A percentile compares a stretch with the other conserved stretches of the same genome.
phyloP scores from a whole-genome alignment of 306 rosid genomes.

The Calophaca sinica region DNA sequence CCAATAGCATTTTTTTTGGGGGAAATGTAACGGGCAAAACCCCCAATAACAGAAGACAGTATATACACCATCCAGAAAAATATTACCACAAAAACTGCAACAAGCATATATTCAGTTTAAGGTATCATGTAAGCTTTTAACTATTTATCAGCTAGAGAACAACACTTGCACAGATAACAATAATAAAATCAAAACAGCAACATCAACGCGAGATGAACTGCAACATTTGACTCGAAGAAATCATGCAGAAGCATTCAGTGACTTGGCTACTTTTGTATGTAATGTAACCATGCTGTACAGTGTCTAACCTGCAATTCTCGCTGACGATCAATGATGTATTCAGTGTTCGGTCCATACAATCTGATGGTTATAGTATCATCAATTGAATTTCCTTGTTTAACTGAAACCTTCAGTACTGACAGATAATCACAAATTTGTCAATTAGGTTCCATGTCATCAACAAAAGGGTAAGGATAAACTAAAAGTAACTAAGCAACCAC shows the following conservation, averaged over 20 bases:
- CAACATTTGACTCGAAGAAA: constrained; percentile 22
- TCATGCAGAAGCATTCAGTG: constrained; percentile 23
- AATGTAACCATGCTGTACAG: constrained; percentile 9
- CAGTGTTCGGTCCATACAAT: constrained; percentile 93
- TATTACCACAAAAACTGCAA: constrained; percentile 21
- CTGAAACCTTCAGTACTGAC: constrained; percentile 82
- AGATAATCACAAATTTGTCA: constrained; percentile 30
- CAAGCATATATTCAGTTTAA: constrained; percentile 23
- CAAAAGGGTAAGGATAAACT: neutral
- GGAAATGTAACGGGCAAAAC: too few species aligned
- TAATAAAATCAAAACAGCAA: neutral
- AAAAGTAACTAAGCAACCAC: constrained; percentile 26
- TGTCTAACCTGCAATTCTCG: constrained; percentile 83
- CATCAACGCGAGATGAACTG: neutral
- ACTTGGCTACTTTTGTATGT: constrained; percentile 3
- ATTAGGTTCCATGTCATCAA: constrained; percentile 20
- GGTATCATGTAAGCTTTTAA: constrained; percentile 4
- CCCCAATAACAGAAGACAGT: neutral
- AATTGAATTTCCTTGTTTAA: constrained; percentile 61
- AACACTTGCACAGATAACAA: constrained; percentile 17
- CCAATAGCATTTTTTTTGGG: neutral
- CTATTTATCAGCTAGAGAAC: constrained; percentile 23
- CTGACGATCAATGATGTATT: constrained; percentile 78
- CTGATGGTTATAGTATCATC: constrained; percentile 64
- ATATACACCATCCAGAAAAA: constrained; percentile 13